Conservation (phyloP, 2,329 filamentous ascomycete species). For the Leptographium procerum region DNA sequence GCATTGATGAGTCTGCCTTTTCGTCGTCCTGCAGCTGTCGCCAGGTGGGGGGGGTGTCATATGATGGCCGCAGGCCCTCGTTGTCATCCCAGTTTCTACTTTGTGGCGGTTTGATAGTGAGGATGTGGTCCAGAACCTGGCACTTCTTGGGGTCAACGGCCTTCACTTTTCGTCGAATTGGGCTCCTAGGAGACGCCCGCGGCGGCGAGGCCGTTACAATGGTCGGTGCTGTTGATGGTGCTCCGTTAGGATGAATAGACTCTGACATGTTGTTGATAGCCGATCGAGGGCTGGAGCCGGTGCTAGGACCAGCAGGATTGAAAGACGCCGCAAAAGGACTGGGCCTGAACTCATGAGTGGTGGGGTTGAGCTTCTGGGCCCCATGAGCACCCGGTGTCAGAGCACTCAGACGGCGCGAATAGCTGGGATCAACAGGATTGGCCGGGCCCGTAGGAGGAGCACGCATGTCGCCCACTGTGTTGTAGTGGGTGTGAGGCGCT, state of each 20-base stretch:
- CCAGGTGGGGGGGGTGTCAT: constrained; percentile 79
- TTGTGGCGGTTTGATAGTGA: constrained; percentile 39
- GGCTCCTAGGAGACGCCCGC: constrained; percentile 1
- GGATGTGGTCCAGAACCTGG: constrained; percentile 40
- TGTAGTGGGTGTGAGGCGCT: constrained; percentile 24
- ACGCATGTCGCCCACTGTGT: constrained; percentile 50
- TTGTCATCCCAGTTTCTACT: constrained; percentile 60
- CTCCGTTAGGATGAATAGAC: constrained; percentile 4
- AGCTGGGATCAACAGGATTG: constrained; percentile 38
- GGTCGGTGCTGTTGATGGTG: constrained; percentile 8
- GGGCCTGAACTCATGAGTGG: constrained; percentile 71
- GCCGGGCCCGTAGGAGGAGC: constrained; percentile 65
- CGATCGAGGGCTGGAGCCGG: constrained; percentile 61
- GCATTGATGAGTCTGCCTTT: constrained; percentile 52
- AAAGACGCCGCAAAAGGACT: constrained; percentile 73
- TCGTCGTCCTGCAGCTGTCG: constrained; percentile 64
- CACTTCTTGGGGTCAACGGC: constrained; percentile 62
- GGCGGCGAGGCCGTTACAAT: constrained; percentile 4
- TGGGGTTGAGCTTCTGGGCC: constrained; percentile 49
- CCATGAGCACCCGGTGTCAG: constrained; percentile 34
- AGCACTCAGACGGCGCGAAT: constrained; percentile 41
- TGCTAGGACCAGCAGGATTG: constrained; percentile 59
- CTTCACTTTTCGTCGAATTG: constrained; percentile 61
- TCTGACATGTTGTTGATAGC: constrained; percentile 35
- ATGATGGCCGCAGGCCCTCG: constrained; percentile 73